phyloP scores from a whole-genome alignment of 305 asterid species.

The Andrographis paniculata region DNA sequence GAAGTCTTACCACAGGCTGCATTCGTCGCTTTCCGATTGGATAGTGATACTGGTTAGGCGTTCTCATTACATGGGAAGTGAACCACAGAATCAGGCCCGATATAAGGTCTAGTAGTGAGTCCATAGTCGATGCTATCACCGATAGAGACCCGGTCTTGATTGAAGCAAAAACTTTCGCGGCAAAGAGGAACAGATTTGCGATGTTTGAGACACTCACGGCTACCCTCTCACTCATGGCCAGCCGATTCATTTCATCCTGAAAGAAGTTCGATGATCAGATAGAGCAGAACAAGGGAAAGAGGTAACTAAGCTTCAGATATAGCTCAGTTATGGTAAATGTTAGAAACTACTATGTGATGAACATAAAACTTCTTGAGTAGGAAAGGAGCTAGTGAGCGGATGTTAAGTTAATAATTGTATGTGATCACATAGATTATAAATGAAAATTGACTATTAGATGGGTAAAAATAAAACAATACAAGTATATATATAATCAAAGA shows the following conservation, averaged over 20 bases:
- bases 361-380: too few relatives aligned
- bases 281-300: too few relatives aligned
- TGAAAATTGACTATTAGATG: too few relatives aligned
- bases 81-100: conserved; percentile 92
- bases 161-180: conserved; percentile 80
- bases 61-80: conserved; percentile 75
- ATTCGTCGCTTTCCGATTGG: conserved; percentile 90
- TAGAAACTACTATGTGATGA: too few relatives aligned
- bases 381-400: too few relatives aligned
- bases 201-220: conserved; percentile 63
- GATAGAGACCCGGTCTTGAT: conserved; percentile 80
- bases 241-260: conserved; percentile 65
- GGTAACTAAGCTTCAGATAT: too few relatives aligned
- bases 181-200: conserved; percentile 61
- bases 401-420: too few relatives aligned
- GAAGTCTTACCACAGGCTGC: conserved; percentile 98
- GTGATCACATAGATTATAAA: too few relatives aligned
- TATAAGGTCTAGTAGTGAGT: conserved; percentile 74
- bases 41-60: conserved; percentile 71
- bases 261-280: conserved; percentile 6
- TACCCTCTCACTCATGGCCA: conserved; percentile 72
- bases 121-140: conserved; percentile 88
- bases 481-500: too few relatives aligned
- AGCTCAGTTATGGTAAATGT: too few relatives aligned
- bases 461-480: too few relatives aligned